Conservation (phyloP, 495 filamentous ascomycete species). For the Penicillium pulvis region DNA sequence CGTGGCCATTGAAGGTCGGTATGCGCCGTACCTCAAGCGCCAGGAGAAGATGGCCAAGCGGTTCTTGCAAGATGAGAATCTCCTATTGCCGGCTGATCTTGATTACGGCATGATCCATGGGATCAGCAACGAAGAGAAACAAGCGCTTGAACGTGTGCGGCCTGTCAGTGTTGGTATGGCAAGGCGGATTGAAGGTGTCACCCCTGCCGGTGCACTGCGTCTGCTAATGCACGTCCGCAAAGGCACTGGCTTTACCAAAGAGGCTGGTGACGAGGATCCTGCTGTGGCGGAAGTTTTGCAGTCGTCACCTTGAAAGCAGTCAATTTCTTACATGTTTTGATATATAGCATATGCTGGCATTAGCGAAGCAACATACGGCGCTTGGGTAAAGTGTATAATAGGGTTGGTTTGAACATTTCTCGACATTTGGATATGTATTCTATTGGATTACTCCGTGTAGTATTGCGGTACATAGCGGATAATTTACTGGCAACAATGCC, state of each 20-base stretch:
- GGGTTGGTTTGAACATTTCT: slow-evolving; percentile 1
- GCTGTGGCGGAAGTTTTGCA: slow-evolving; percentile 18
- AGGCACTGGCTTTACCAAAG: slow-evolving; percentile 22
- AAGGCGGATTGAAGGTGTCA: slow-evolving; percentile 79
- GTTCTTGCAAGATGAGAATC: slow-evolving; percentile 74
- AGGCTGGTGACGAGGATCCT: slow-evolving; percentile 15
- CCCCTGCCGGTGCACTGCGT: slow-evolving; percentile 49
- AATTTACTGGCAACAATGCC: background rate
- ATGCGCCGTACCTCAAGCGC: slow-evolving; percentile 78
- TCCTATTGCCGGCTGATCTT: slow-evolving; percentile 72
- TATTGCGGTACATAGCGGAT: background rate
- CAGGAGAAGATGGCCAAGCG: slow-evolving; percentile 64
- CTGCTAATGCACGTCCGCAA: slow-evolving; percentile 48
- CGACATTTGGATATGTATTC: background rate
- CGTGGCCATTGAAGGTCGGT: slow-evolving; percentile 76
- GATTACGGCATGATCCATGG: slow-evolving; percentile 74
- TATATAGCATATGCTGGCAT: slow-evolving; percentile 12
- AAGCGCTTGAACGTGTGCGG: slow-evolving; percentile 63
- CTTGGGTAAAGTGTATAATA: slow-evolving; percentile 8
- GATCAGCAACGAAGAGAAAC: slow-evolving; percentile 75
- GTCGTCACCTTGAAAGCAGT: slow-evolving; percentile 19
- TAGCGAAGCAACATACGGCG: slow-evolving; percentile 13
- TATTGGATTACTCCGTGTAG: slow-evolving; percentile 2
- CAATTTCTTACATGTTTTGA: slow-evolving; percentile 7
- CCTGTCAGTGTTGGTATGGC: slow-evolving; percentile 91